Evolutionary conservation across 768 basidiomycete genomes (phyloP), one percentile per base, ranked within the genome.

Genomic region (Auricularia heimuer): DNA sequence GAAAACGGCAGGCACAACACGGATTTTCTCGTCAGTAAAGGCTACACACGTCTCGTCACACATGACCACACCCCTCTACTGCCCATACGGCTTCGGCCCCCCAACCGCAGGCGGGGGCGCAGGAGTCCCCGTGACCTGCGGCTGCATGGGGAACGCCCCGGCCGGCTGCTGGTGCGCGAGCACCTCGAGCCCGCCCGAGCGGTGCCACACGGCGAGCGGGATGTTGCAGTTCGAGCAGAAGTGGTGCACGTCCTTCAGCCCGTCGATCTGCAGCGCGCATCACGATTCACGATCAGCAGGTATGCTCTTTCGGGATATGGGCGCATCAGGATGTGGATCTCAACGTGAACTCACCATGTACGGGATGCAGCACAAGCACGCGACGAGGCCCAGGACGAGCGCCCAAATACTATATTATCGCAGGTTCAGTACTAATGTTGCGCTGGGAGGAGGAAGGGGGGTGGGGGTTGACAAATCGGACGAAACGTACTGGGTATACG

Each of bases 321-420:
- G 47, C 47, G 24, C n/a, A n/a, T n/a, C n/a, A n/a, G n/a, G n/a
- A n/a, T n/a, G n/a, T n/a, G n/a, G n/a, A n/a, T n/a, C n/a, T n/a
- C n/a, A n/a, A n/a, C n/a, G n/a, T n/a, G n/a, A n/a, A n/a, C n/a
- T 51, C 39, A 51, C 47, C 56, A 60, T 60, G 24, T 60, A 60
- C 29, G 56, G 56, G 24, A 60, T 60, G 29, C 56, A 60, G 24
- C 56, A 60, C 24, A 21, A 60, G 24, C 56, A 60, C 29, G 34
- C 24, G 10, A 60, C 24, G 6, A 60, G 29, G 24, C 56, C 56
- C 33, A 60, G 24, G 14, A 60, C 34, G 29, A 60, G 29, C 14
- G 56, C 56, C 56, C 56, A 60, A 0, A 60, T 33, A 1, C 56
- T 60, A 34, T n/a, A n/a, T n/a, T n/a, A n/a, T n/a, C n/a, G n/a